A percentile compares a stretch with the other conserved stretches of the same genome.
Evolutionary conservation across 305 asterid species (phyloP).

Genomic region (Rubia tinctorum): DNA sequence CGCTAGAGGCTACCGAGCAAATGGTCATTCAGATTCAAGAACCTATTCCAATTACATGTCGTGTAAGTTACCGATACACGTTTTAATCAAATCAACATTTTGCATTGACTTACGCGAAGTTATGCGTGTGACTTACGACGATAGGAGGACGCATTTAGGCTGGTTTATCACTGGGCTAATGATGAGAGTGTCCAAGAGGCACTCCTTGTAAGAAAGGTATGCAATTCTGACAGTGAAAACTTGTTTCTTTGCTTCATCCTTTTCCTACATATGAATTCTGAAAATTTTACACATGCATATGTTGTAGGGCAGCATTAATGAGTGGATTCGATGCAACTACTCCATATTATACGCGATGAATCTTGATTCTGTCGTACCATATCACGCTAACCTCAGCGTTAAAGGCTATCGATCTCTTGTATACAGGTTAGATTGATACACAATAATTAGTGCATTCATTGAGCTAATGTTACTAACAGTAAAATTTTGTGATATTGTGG

Average conservation of each 20-base stretch:
- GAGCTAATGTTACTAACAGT: not conserved
- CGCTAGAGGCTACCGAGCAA: not conserved
- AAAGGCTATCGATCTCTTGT: constrained; percentile 25
- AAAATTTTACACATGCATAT: not conserved
- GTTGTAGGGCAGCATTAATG: constrained; percentile 10
- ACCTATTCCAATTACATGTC: constrained; percentile 9
- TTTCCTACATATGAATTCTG: not conserved
- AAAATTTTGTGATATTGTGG: constrained; percentile 11
- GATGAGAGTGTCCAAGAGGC: constrained; percentile 21
- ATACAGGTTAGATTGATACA: constrained; percentile 18
- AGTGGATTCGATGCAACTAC: constrained; percentile 23
- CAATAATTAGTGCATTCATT: not conserved
- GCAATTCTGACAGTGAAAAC: too few relatives aligned
- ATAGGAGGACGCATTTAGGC: constrained; percentile 18
- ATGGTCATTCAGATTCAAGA: not conserved
- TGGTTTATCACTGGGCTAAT: constrained; percentile 25
- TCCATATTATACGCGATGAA: not conserved
- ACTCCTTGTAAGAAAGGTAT: constrained; percentile 27
- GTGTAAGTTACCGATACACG: constrained; percentile 11
- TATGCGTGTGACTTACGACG: not conserved
- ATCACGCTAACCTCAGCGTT: constrained; percentile 20
- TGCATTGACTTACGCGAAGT: constrained; percentile 2
- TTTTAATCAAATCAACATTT: not conserved
- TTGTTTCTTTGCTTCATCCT: not conserved
- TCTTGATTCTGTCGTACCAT: constrained; percentile 8